phyloP scores from a whole-genome alignment of 192 early-diverging fungal species.

The Gamsiella multidivaricata region DNA sequence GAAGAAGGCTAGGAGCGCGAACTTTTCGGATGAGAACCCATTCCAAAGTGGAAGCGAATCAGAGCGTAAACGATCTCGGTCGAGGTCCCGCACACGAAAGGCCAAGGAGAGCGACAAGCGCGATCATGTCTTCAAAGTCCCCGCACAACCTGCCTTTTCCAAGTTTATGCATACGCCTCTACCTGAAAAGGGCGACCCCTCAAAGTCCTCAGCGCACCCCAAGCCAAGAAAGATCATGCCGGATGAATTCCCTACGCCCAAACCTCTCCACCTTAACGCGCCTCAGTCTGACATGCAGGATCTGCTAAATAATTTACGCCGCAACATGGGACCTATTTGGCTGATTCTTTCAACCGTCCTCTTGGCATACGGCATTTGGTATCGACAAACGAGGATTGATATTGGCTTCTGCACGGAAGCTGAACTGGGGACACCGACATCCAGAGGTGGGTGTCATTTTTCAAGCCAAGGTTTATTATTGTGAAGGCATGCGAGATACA shows the following conservation, averaged over 20 bases:
- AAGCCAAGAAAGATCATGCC: not conserved
- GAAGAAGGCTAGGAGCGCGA: conserved; percentile 21
- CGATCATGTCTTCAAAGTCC: conserved; percentile 44
- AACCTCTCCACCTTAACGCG: not conserved
- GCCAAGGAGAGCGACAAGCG: conserved; percentile 4
- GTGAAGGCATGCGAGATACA: not conserved
- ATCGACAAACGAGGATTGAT: conserved; percentile 42
- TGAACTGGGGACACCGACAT: conserved; percentile 3
- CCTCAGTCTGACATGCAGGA: conserved; percentile 7
- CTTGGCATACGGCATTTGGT: conserved; percentile 49
- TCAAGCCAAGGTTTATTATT: not conserved
- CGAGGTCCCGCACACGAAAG: conserved; percentile 26
- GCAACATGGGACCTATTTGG: not conserved
- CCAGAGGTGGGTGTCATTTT: not conserved
- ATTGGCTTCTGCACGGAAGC: conserved; percentile 41
- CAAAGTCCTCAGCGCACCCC: conserved; percentile 9
- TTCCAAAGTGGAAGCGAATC: conserved; percentile 55
- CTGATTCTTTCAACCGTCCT: conserved; percentile 9
- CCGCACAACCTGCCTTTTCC: conserved; percentile 36
- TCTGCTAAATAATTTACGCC: conserved; percentile 7
- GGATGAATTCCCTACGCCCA: conserved; percentile 19
- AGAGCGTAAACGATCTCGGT: conserved; percentile 35
- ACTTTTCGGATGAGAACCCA: conserved; percentile 56
- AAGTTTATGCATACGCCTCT: conserved; percentile 33
- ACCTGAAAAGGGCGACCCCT: not conserved